These are phyloP conservation scores for Chenopodium suecicum DNA, from an alignment of 148 eudicot species.

Conservation along the genomic window DNA sequence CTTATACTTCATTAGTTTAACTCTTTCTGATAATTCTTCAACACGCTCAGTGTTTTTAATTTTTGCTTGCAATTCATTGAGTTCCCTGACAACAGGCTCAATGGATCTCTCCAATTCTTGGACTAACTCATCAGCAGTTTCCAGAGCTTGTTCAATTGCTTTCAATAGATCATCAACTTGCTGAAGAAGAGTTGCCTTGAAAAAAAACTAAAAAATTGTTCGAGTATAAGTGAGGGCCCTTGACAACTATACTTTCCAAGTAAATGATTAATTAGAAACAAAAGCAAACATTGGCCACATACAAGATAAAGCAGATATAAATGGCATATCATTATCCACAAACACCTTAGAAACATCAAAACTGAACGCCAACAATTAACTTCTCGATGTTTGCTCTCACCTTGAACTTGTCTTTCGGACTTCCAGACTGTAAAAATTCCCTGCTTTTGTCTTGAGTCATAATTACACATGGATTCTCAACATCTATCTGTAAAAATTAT, in stretches of 20 bases:
- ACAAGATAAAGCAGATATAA: not conserved
- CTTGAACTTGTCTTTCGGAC: conserved; percentile 89
- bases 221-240: conserved; percentile 24
- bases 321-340: not conserved
- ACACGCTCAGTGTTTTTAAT: conserved; percentile 81
- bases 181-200: conserved; percentile 96
- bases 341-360: not conserved
- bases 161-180: conserved; percentile 83
- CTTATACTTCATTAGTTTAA: conserved; percentile 62
- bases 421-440: conserved; percentile 97
- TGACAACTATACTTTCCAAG: not conserved
- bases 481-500: conserved; percentile 74
- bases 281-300: not conserved
- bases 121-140: conserved; percentile 55
- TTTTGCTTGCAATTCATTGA: conserved; percentile 71
- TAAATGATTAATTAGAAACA: conserved; percentile 8
- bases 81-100: conserved; percentile 67
- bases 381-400: conserved; percentile 31
- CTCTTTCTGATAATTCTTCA: conserved; percentile 70
- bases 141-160: conserved; percentile 53
- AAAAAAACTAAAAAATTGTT: conserved; percentile 63
- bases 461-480: conserved; percentile 95
- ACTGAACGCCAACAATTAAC: not conserved
- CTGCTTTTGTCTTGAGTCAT: conserved; percentile 99
- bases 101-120: conserved; percentile 72